phyloP scores from a whole-genome alignment of 1,139 yeast species.

The Protomyces macrosporus region DNA sequence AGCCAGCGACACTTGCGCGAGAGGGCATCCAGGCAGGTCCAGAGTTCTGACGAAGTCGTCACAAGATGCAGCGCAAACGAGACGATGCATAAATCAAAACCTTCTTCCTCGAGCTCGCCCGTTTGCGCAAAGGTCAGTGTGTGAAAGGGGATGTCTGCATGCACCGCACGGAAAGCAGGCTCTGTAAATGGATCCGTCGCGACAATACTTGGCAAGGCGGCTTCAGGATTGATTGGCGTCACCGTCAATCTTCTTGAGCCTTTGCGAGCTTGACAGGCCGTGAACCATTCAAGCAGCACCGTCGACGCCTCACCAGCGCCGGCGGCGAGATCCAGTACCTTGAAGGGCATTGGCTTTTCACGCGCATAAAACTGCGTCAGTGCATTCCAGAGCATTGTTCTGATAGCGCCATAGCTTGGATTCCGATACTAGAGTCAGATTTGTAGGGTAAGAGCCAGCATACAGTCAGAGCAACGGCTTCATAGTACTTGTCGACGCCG shows the following conservation, averaged over 20 bases:
- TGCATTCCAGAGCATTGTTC: constrained; percentile 25
- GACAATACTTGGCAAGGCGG: background rate
- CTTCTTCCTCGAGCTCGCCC: constrained; percentile 5
- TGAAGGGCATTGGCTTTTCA: background rate
- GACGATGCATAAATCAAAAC: constrained; percentile 13
- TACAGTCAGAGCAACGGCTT: constrained; percentile 10
- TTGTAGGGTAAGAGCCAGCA: background rate
- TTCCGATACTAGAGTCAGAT: constrained; percentile 13
- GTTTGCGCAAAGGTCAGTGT: constrained; percentile 17
- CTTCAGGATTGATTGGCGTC: background rate
- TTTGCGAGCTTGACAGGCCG: constrained; percentile 3
- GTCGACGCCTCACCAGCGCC: constrained; percentile 27
- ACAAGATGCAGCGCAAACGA: constrained; percentile 26
- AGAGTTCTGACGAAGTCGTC: constrained; percentile 13
- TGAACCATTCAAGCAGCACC: constrained; percentile 24
- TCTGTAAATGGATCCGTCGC: constrained; percentile 27
- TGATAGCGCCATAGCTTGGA: constrained; percentile 21
- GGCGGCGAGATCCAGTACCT: constrained; percentile 26
- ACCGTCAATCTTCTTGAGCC: constrained; percentile 5
- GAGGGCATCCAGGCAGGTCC: constrained; percentile 24
- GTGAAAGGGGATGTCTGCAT: constrained; percentile 16
- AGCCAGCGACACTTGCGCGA: constrained; percentile 26
- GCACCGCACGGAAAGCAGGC: constrained; percentile 24
- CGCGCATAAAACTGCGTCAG: constrained; percentile 14
- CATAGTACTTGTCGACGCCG: constrained; percentile 28